Conservation (phyloP, 768 basidiomycete genomes). For the Pisolithus orientalis region DNA sequence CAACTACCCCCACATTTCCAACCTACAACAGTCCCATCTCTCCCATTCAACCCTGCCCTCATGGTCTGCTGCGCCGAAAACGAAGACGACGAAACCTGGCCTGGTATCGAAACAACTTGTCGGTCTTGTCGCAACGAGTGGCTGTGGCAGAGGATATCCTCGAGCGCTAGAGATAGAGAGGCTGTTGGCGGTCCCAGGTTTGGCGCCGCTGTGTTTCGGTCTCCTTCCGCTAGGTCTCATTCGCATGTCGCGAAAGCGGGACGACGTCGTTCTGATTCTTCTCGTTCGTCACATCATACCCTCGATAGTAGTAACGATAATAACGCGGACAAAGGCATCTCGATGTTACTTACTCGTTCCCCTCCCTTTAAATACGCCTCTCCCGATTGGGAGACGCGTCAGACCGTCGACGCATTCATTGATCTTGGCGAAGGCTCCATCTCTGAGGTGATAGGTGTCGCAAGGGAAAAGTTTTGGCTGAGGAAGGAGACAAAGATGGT, state of each 20-base stretch:
- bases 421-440: conserved; percentile 69
- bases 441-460: conserved; percentile 50
- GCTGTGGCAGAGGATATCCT: conserved; percentile 54
- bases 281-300: no score
- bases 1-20: no score
- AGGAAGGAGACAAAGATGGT: conserved; percentile 55
- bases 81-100: conserved; percentile 67
- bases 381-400: conserved; percentile 62
- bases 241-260: no score
- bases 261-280: no score
- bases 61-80: conserved; percentile 56
- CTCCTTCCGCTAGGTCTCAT: not conserved
- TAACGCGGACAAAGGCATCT: conserved; percentile 5
- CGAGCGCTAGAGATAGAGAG: conserved; percentile 44
- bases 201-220: conserved; percentile 13
- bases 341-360: conserved; percentile 13
- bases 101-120: conserved; percentile 61
- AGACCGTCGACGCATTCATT: conserved; percentile 63
- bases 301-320: no score
- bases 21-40: conserved; percentile 5
- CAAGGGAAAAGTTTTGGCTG: conserved; percentile 70
- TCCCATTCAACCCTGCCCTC: conserved; percentile 21
- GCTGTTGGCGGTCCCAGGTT: conserved; percentile 46
- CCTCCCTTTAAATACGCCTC: conserved; percentile 24
- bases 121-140: conserved; percentile 58